Percentiles rank a stretch among this genome's conserved stretches.
phyloP scores from a whole-genome alignment of 768 basidiomycete genomes.

The Xerocomus spinulosus region DNA sequence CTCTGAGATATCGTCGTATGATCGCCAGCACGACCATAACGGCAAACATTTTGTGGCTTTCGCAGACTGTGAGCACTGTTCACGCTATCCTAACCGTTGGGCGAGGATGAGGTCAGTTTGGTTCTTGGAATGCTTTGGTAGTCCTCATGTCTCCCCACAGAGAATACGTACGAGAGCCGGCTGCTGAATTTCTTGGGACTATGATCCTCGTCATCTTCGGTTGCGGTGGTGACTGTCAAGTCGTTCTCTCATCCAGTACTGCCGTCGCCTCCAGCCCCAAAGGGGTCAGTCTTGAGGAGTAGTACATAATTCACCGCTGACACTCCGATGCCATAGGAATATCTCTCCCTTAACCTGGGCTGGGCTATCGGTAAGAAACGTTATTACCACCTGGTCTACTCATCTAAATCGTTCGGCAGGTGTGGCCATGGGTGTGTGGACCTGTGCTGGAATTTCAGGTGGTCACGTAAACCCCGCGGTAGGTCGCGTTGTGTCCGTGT shows the following conservation, averaged over 20 bases:
- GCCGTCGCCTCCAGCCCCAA: slow-evolving; percentile 43
- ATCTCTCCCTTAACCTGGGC: slow-evolving; percentile 25
- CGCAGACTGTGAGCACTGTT: slow-evolving; percentile 32
- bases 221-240: slow-evolving; percentile 54
- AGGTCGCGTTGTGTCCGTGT: slow-evolving; percentile 13
- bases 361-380: slow-evolving; percentile 29
- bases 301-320: background rate
- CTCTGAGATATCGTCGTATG: slow-evolving; percentile 19
- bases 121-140: background rate
- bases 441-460: slow-evolving; percentile 61
- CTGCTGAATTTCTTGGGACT: slow-evolving; percentile 60
- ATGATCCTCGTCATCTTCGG: slow-evolving; percentile 59
- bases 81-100: slow-evolving; percentile 49
- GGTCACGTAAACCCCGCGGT: slow-evolving; percentile 76
- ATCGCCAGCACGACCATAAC: slow-evolving; percentile 6
- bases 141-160: slow-evolving; percentile 27
- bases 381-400: background rate
- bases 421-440: slow-evolving; percentile 64
- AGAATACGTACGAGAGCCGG: slow-evolving; percentile 49
- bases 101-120: slow-evolving; percentile 46
- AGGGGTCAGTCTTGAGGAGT: slow-evolving; percentile 44
- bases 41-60: slow-evolving; percentile 12
- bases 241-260: slow-evolving; percentile 43
- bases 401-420: slow-evolving; percentile 28
- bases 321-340: slow-evolving; percentile 11